These are phyloP conservation scores for Knoxdaviesia capensis DNA, from an alignment of 2,329 filamentous ascomycete species.

Conservation along the genomic window DNA sequence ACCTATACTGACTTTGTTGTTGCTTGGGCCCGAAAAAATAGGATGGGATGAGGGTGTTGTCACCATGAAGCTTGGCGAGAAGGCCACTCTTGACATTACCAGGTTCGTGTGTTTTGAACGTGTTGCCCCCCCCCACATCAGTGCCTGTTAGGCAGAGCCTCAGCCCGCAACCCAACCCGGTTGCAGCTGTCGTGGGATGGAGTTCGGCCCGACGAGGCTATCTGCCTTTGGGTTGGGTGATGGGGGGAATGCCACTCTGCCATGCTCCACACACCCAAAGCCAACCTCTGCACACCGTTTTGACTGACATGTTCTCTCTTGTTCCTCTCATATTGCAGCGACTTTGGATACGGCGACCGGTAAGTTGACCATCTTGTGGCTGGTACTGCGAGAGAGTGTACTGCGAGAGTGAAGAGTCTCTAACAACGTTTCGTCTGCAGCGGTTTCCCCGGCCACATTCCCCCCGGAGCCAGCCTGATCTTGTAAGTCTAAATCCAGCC, in stretches of 20 bases:
- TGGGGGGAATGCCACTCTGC: too few relatives aligned
- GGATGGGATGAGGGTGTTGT: slow-evolving; percentile 74
- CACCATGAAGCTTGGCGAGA: slow-evolving; percentile 80
- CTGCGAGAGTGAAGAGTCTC: not conserved
- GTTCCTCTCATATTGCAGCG: slow-evolving; percentile 17
- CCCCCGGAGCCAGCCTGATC: slow-evolving; percentile 52
- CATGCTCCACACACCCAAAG: too few relatives aligned
- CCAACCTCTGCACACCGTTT: too few relatives aligned
- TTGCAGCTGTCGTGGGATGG: too few relatives aligned
- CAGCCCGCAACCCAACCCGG: too few relatives aligned
- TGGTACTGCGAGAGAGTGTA: not conserved
- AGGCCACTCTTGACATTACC: slow-evolving; percentile 65
- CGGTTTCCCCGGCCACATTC: slow-evolving; percentile 63
- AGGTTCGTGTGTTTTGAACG: slow-evolving; percentile 26
- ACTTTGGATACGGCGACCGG: slow-evolving; percentile 44
- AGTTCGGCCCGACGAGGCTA: too few relatives aligned
- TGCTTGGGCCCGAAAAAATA: slow-evolving; percentile 13
- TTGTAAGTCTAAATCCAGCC: slow-evolving; percentile 43
- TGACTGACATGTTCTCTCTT: not conserved
- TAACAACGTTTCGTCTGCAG: slow-evolving; percentile 18
- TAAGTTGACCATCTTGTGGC: slow-evolving; percentile 15
- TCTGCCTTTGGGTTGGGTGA: too few relatives aligned
- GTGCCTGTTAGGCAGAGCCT: too few relatives aligned
- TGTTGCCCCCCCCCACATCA: too few relatives aligned
- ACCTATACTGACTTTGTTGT: not conserved